phyloP scores from a whole-genome alignment of 2,329 filamentous ascomycete genomes.

The Beauveria brongniartii region DNA sequence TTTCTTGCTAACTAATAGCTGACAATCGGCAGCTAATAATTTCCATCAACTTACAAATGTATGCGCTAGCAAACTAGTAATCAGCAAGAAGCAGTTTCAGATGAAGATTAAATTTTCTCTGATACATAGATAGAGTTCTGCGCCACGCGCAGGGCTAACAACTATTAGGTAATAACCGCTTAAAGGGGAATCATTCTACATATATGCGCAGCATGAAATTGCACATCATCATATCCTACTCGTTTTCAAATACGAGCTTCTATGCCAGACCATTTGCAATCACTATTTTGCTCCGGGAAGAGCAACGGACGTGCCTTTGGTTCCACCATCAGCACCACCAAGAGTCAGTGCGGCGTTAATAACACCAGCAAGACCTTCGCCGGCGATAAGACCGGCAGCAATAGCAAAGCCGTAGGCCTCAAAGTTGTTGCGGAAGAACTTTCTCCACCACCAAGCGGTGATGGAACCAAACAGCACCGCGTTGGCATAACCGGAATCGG shows the following conservation, averaged over 20 bases:
- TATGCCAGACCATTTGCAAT: neutral
- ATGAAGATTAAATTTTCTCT: neutral
- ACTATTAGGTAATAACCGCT: neutral
- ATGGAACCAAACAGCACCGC: slow-evolving; percentile 50
- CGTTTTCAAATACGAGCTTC: neutral
- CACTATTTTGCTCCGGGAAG: slow-evolving; percentile 12
- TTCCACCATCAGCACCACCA: slow-evolving; percentile 17
- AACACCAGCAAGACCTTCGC: slow-evolving; percentile 55
- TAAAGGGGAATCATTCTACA: neutral
- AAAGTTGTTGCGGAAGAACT: slow-evolving; percentile 39
- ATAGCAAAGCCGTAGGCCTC: slow-evolving; percentile 51
- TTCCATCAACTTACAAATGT: too few species aligned
- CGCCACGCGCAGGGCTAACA: neutral
- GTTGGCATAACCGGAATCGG: slow-evolving; percentile 45
- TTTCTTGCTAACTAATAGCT: too few species aligned
- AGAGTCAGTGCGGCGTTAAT: slow-evolving; percentile 43
- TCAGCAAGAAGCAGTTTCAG: neutral
- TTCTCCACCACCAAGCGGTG: slow-evolving; percentile 45
- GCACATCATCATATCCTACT: neutral
- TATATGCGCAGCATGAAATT: neutral
- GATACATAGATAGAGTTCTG: neutral
- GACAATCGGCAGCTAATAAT: too few species aligned
- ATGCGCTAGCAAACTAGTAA: too few species aligned
- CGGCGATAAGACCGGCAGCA: slow-evolving; percentile 54
- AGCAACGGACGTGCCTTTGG: slow-evolving; percentile 12